Base-by-base conservation (phyloP, 192 early-diverging fungal genomes). In the Pilaira anomala region DNA sequence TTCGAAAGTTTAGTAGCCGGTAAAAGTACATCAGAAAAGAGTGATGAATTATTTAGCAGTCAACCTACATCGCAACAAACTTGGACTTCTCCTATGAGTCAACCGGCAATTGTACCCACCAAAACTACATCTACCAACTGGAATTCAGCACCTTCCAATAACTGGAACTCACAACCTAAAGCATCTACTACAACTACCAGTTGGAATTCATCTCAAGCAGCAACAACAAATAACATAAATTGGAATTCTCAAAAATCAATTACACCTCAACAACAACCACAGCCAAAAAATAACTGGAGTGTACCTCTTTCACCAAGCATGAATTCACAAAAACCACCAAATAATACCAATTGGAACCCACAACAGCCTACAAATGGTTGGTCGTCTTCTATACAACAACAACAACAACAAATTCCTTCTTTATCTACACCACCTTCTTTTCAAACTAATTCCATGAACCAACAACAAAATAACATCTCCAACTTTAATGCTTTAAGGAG, bases 1-100 rank as follows among this genome's bases (percentile, higher is more conserved):
- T 61, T 69, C 8, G 66, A 68, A 33, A 29, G 22, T 18, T 52
- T 68, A 30, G 67, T 69, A 3, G 60, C 56, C 9, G 60, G 60
- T 8, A 65, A 65, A 29, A 4, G 39, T 3, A 5, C n/a, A 25
- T 44, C 46, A 1, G 49, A 39, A 41, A 36, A 55, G 11, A 36
- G 33, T 36, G 11, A 36, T 9, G 33, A 36, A 9, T 36, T 36
- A 36, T 36, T 36, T 36, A 36, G 33, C 11, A 36, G 11, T 6
- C 33, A 36, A 36, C 22, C 46, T 2, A 29, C 60, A 49, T 9
- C 40, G 11, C 48, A 49, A 13, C 29, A 11, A 49, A 36, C 18
- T 22, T 46, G 26, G 29, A 30, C 41, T 21, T 26, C 39, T 58
- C 24, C 40, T 13, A 13, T 33, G 18, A 55, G 33, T 36, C 28